These are phyloP conservation scores for Fusarium sp. DNA, from an alignment of 2,329 filamentous ascomycete species.

Conservation along the genomic window DNA sequence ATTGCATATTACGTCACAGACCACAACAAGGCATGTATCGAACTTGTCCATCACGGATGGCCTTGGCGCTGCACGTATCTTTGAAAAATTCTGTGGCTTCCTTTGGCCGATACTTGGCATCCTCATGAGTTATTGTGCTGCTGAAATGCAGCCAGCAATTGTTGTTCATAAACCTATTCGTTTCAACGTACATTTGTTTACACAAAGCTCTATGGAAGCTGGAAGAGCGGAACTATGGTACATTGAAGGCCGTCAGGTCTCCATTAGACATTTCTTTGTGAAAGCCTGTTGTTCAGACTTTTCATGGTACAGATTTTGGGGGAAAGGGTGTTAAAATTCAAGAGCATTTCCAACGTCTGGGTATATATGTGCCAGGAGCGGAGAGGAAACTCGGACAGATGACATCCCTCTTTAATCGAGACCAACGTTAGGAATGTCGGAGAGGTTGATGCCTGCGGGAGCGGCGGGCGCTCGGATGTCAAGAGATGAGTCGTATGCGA, in stretches of 20 bases:
- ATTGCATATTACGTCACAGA: neutral
- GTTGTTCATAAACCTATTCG: slow-evolving; percentile 49
- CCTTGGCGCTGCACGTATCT: neutral
- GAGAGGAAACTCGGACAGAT: slow-evolving; percentile 29
- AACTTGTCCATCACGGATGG: neutral
- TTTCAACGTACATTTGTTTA: slow-evolving; percentile 55
- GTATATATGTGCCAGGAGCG: slow-evolving; percentile 31
- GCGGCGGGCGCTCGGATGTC: slow-evolving; percentile 64
- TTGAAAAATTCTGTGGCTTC: neutral
- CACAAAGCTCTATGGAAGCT: slow-evolving; percentile 56
- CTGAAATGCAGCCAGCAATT: slow-evolving; percentile 48
- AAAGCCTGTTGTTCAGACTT: slow-evolving; percentile 26
- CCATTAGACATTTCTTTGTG: slow-evolving; percentile 39
- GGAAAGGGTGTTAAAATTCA: slow-evolving; percentile 21
- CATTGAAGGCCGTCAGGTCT: slow-evolving; percentile 51
- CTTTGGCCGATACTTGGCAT: neutral
- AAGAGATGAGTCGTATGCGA: slow-evolving; percentile 85
- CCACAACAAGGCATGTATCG: neutral
- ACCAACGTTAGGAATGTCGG: slow-evolving; percentile 63
- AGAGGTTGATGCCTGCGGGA: slow-evolving; percentile 55
- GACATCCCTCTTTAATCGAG: slow-evolving; percentile 60
- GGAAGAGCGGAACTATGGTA: slow-evolving; percentile 56
- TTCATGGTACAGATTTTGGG: slow-evolving; percentile 27
- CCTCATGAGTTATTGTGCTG: slow-evolving; percentile 43
- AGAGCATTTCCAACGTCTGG: slow-evolving; percentile 39